Percentiles rank a stretch among this genome's conserved stretches.
Conservation (phyloP, 108 stramenopile species). For the Conticribra weissflogii region DNA sequence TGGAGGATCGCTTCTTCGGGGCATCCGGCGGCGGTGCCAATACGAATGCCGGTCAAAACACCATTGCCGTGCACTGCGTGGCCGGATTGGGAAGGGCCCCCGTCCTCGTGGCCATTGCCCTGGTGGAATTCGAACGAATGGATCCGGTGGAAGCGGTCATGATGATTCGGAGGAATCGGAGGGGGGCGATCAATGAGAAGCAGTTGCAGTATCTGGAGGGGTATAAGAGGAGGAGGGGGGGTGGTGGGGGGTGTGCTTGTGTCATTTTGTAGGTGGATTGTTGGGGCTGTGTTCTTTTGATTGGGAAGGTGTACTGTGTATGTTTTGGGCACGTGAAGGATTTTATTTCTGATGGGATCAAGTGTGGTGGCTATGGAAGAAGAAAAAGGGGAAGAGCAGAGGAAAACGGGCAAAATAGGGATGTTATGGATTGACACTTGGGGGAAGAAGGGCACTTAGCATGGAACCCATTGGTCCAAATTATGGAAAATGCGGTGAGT, state of each 20-base stretch:
- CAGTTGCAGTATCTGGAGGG: slow-evolving; percentile 94
- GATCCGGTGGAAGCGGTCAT: slow-evolving; percentile 94
- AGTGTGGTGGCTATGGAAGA: too few relatives aligned
- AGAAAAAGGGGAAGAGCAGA: too few relatives aligned
- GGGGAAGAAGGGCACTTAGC: too few relatives aligned
- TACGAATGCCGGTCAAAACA: not conserved
- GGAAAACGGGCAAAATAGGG: too few relatives aligned
- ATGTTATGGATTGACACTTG: too few relatives aligned
- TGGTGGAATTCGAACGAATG: slow-evolving; percentile 92
- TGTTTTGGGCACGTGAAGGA: too few relatives aligned
- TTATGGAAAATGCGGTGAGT: too few relatives aligned
- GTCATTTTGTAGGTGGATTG: slow-evolving; percentile 23
- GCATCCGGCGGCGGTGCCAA: not conserved
- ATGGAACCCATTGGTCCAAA: too few relatives aligned
- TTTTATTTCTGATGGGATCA: too few relatives aligned
- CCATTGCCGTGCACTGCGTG: slow-evolving; percentile 98
- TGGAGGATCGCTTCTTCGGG: slow-evolving; percentile 80
- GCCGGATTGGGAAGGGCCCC: slow-evolving; percentile 98
- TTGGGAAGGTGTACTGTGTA: too few relatives aligned
- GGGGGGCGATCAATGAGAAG: slow-evolving; percentile 96
- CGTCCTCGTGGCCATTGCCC: slow-evolving; percentile 95
- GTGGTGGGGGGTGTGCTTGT: slow-evolving; percentile 24
- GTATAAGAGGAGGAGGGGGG: slow-evolving; percentile 72
- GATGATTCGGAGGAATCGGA: slow-evolving; percentile 85
- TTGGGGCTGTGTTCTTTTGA: too few relatives aligned